Conservation (phyloP, 2,329 filamentous ascomycete species). For the Colletotrichum sublineola region DNA sequence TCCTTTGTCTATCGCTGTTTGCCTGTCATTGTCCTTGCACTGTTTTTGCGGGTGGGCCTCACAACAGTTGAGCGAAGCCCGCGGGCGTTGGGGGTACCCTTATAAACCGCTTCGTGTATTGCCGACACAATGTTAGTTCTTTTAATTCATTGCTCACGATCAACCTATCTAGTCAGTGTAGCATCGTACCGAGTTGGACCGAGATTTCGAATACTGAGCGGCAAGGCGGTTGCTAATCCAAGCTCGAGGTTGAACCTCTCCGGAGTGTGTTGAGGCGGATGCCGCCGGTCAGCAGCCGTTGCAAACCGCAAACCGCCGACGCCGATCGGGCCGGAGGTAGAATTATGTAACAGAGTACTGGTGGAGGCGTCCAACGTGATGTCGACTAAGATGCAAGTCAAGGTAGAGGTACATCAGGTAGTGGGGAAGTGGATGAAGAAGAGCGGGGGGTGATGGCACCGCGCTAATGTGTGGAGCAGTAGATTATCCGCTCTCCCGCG, state of each 20-base stretch:
- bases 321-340: slow-evolving; percentile 9
- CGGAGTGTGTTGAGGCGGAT: slow-evolving; percentile 5
- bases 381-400: background rate
- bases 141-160: slow-evolving; percentile 40
- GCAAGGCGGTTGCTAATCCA: background rate
- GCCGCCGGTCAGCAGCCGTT: slow-evolving; percentile 15
- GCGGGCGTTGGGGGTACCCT: slow-evolving; percentile 40
- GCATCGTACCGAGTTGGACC: too few species aligned
- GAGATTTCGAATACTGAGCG: background rate
- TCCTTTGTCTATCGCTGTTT: slow-evolving; percentile 36
- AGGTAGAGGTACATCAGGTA: too few species aligned
- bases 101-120: slow-evolving; percentile 42
- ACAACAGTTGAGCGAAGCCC: slow-evolving; percentile 23
- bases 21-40: slow-evolving; percentile 25
- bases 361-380: background rate
- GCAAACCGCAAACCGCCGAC: slow-evolving; percentile 24
- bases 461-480: background rate
- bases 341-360: background rate
- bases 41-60: slow-evolving; percentile 31
- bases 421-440: background rate
- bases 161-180: background rate
- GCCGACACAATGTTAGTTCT: slow-evolving; percentile 37
- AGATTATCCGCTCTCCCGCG: background rate
- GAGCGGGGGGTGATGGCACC: background rate
- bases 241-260: slow-evolving; percentile 2